Evolutionary conservation across 805 yeast genomes (phyloP).

Genomic region (Priceomyces fermenticarens): DNA sequence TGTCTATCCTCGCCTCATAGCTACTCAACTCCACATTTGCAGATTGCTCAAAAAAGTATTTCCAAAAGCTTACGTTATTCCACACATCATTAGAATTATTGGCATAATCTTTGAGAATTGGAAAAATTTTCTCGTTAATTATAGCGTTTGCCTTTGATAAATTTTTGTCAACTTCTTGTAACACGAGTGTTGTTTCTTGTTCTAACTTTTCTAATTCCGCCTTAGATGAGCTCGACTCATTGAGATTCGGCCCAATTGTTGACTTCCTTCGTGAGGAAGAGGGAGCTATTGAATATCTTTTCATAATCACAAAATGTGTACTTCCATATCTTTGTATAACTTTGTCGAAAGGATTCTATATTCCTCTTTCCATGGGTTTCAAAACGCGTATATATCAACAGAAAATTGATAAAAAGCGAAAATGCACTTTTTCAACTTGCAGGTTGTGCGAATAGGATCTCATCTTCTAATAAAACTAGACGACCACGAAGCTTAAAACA

Average conservation of each 20-base stretch:
- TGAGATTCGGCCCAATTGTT: slow-evolving; percentile 12
- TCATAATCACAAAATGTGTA: slow-evolving; percentile 15
- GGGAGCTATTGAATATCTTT: slow-evolving; percentile 34
- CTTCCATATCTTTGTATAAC: no score
- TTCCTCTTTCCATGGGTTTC: no score
- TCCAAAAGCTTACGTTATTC: slow-evolving; percentile 71
- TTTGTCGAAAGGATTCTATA: no score
- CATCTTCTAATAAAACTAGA: no score
- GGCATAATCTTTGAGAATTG: slow-evolving; percentile 62
- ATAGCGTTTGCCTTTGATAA: slow-evolving; percentile 64
- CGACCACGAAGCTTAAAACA: no score
- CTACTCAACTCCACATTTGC: slow-evolving; percentile 63
- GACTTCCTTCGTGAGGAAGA: slow-evolving; percentile 31
- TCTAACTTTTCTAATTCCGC: slow-evolving; percentile 60
- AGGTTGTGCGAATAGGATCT: no score
- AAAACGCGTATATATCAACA: no score
- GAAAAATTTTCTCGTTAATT: slow-evolving; percentile 65
- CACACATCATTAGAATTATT: slow-evolving; percentile 57
- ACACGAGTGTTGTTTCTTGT: slow-evolving; percentile 70
- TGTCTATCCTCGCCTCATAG: slow-evolving; percentile 40
- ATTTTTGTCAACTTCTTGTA: slow-evolving; percentile 78
- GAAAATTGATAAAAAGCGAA: no score
- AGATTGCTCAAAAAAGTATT: slow-evolving; percentile 70
- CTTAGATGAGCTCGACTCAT: slow-evolving; percentile 18
- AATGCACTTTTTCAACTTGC: no score